phyloP scores from a whole-genome alignment of 441 rosid species.

The Brassica balearica region DNA sequence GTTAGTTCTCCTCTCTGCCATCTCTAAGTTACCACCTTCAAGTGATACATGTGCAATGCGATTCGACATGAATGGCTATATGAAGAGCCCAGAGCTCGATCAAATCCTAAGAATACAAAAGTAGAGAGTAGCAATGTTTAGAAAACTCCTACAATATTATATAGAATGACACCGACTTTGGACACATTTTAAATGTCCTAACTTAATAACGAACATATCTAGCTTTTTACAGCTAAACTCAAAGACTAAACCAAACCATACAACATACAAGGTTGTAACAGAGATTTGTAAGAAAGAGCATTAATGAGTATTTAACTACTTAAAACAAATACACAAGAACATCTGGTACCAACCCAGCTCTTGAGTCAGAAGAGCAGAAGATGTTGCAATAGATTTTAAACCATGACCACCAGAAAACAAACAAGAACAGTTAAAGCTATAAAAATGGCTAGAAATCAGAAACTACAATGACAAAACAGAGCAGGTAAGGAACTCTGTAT shows the following conservation, averaged over 20 bases:
- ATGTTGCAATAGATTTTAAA: background rate
- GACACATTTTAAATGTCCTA: background rate
- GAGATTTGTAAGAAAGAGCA: background rate
- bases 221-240: background rate
- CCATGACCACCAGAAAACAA: too few species aligned
- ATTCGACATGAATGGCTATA: conserved; percentile 8
- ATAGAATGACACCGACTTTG: background rate
- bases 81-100: conserved; percentile 10
- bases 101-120: conserved; percentile 28
- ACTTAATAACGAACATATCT: background rate
- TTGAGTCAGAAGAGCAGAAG: background rate
- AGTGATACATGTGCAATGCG: background rate
- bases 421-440: background rate
- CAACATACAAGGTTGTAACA: conserved; percentile 21
- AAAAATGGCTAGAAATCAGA: background rate
- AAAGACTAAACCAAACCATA: conserved; percentile 2
- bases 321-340: background rate
- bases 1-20: conserved; percentile 50
- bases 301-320: background rate
- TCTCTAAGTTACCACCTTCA: conserved; percentile 40
- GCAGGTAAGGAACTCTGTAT: background rate
- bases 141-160: conserved; percentile 11
- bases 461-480: conserved; percentile 29
- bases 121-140: conserved; percentile 15
- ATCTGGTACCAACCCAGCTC: background rate